Evolutionary conservation across 2,329 filamentous ascomycete species (phyloP).

Genomic region (Talaromyces sp.): DNA sequence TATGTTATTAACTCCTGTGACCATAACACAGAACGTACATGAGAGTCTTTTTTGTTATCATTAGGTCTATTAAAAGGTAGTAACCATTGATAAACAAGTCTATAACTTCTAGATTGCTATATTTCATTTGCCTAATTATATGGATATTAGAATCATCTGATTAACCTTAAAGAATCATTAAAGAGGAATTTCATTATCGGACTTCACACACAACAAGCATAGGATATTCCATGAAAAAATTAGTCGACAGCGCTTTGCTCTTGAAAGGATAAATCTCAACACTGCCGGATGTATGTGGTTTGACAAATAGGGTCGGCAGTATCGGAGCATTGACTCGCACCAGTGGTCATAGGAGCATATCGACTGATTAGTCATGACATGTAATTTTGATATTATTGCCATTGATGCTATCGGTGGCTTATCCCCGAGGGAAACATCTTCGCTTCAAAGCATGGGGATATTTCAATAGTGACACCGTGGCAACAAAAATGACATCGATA

Average conservation of each 20-base stretch:
- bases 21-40: too few species aligned
- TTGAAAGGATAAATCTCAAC: background rate
- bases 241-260: too few species aligned
- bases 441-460: background rate
- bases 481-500: background rate
- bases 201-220: too few species aligned
- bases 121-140: background rate
- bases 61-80: background rate
- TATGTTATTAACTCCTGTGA: too few species aligned
- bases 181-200: background rate
- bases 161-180: background rate
- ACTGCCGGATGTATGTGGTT: background rate
- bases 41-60: too few species aligned
- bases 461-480: background rate
- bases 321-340: too few species aligned
- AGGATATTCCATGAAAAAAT: too few species aligned
- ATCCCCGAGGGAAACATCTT: background rate
- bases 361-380: background rate
- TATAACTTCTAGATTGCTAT: background rate
- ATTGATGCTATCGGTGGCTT: background rate
- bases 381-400: background rate
- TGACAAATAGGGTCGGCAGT: too few species aligned
- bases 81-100: background rate
- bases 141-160: background rate
- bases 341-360: too few species aligned